These are phyloP conservation scores for Thelonectria blattea DNA, from an alignment of 2,329 filamentous ascomycete species.

Conservation along the genomic window DNA sequence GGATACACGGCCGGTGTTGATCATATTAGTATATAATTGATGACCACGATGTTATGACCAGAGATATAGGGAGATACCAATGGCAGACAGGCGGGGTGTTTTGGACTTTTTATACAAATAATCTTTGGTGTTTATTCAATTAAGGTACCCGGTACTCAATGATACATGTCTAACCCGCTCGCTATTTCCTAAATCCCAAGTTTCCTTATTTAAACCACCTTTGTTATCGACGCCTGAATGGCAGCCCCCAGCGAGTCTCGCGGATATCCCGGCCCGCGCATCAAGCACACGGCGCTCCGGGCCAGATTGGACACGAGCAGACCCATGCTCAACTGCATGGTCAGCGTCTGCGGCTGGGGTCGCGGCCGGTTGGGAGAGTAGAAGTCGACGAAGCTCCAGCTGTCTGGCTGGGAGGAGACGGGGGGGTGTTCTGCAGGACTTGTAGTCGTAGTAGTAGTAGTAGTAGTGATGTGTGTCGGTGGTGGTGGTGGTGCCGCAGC, in stretches of 20 bases:
- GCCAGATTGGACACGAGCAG: conserved; percentile 29
- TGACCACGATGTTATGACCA: conserved; percentile 35
- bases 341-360: conserved; percentile 18
- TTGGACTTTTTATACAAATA: not conserved
- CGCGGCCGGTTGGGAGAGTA: conserved; percentile 29
- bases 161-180: not conserved
- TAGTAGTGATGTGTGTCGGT: not conserved
- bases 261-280: conserved; percentile 36
- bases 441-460: too few species aligned
- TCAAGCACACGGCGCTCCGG: conserved; percentile 28
- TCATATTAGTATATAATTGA: conserved; percentile 23
- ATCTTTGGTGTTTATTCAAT: not conserved
- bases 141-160: too few species aligned
- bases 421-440: not conserved
- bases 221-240: conserved; percentile 33
- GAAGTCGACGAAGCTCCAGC: conserved; percentile 38
- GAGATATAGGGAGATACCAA: conserved; percentile 29
- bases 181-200: not conserved
- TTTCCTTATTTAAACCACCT: conserved; percentile 4
- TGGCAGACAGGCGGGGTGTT: conserved; percentile 19
- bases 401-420: conserved; percentile 31
- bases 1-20: not conserved
- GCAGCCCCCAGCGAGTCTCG: conserved; percentile 35
- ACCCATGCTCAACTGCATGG: conserved; percentile 27
- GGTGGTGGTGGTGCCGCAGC: not conserved